phyloP scores from a whole-genome alignment of 208 protist species.

The Cochliopodium minus region DNA sequence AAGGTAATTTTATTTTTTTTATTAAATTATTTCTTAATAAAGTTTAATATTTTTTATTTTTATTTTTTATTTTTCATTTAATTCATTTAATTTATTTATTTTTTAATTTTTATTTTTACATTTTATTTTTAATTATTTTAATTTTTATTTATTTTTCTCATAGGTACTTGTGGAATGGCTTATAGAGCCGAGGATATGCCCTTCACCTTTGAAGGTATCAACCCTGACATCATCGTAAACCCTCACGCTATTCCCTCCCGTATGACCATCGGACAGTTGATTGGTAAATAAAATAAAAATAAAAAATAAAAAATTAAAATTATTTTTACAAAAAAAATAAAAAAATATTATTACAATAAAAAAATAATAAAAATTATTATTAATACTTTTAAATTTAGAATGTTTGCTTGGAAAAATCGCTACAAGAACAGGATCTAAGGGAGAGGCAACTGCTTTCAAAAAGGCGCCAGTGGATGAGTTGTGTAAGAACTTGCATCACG shows the following conservation, averaged over 20 bases:
- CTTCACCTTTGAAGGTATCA: slow-evolving; percentile 76
- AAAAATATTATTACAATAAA: too few species aligned
- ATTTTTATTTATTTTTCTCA: slow-evolving; percentile 56
- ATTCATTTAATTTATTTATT: background rate
- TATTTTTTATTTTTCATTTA: background rate
- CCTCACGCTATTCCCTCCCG: slow-evolving; percentile 92
- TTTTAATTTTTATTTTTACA: background rate
- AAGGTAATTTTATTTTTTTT: too few species aligned
- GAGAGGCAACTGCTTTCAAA: slow-evolving; percentile 84
- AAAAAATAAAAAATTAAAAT: slow-evolving; percentile 25
- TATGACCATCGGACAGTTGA: slow-evolving; percentile 91
- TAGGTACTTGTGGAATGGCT: slow-evolving; percentile 84
- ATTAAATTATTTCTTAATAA: too few species aligned
- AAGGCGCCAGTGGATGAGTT: slow-evolving; percentile 55
- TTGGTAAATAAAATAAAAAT: slow-evolving; percentile 15
- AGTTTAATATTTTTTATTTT: background rate
- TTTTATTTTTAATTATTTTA: background rate
- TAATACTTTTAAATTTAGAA: too few species aligned
- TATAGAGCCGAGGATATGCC: slow-evolving; percentile 90
- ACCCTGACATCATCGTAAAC: slow-evolving; percentile 94
- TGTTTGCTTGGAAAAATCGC: slow-evolving; percentile 63
- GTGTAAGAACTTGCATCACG: slow-evolving; percentile 38
- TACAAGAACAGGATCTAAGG: slow-evolving; percentile 48
- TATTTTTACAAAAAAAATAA: too few species aligned
- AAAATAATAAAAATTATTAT: too few species aligned